Percentiles rank a stretch among this genome's conserved stretches.
phyloP scores from a whole-genome alignment of 2,329 filamentous ascomycete species.

The Phaeoacremonium minimum region DNA sequence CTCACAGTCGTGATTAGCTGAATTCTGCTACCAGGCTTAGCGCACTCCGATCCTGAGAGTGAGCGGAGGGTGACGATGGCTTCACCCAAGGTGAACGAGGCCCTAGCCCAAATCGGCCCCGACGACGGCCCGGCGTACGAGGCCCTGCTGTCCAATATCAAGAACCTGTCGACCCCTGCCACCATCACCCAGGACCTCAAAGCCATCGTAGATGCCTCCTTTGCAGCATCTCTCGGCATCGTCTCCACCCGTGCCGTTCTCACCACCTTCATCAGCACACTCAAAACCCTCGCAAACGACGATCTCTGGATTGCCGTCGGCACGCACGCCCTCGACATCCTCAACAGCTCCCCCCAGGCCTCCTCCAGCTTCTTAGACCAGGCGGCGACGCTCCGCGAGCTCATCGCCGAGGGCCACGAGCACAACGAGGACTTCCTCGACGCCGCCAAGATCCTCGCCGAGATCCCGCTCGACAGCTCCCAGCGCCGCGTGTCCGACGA shows the following conservation, averaged over 20 bases:
- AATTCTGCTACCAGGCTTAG: too few relatives aligned
- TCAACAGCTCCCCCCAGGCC: constrained; percentile 48
- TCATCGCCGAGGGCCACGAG: constrained; percentile 81
- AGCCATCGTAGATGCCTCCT: constrained; percentile 62
- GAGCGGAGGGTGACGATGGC: constrained; percentile 7
- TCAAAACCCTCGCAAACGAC: constrained; percentile 55
- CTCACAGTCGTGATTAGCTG: too few relatives aligned
- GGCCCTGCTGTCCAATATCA: constrained; percentile 37
- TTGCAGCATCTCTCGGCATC: constrained; percentile 67
- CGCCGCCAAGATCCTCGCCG: constrained; percentile 74
- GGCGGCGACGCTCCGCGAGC: constrained; percentile 71
- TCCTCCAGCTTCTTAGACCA: constrained; percentile 80
- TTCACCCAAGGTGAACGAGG: constrained; percentile 34
- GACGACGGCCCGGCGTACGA: constrained; percentile 44
- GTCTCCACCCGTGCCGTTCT: constrained; percentile 72
- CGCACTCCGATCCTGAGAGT: background rate
- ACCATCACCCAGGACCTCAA: constrained; percentile 53
- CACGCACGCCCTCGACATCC: constrained; percentile 63
- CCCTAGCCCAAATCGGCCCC: constrained; percentile 32
- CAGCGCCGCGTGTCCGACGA: constrained; percentile 79
- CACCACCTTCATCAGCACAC: constrained; percentile 57
- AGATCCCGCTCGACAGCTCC: constrained; percentile 83
- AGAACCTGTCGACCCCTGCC: constrained; percentile 31
- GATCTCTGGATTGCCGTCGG: constrained; percentile 73
- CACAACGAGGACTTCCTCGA: constrained; percentile 72